phyloP scores from a whole-genome alignment of 129 eudicot species.

The Chrysanthemum seticuspe region DNA sequence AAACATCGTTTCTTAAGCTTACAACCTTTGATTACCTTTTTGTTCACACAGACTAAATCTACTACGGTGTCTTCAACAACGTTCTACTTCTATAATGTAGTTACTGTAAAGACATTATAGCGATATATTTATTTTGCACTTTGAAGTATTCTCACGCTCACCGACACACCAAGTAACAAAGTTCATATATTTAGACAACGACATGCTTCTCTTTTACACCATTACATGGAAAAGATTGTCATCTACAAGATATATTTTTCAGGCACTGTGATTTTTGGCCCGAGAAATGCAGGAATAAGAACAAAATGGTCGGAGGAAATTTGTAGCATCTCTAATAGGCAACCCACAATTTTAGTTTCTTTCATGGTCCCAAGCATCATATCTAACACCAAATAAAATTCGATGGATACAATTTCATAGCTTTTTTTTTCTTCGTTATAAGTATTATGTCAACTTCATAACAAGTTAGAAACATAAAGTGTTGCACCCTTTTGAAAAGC shows the following conservation, averaged over 20 bases:
- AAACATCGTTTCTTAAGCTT: too few relatives aligned
- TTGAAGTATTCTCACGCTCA: too few relatives aligned
- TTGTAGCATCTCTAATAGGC: conserved; percentile 2
- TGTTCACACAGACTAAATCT: too few relatives aligned
- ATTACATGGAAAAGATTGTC: neutral
- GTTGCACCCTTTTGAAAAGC: too few relatives aligned
- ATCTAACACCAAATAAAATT: neutral
- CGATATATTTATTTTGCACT: too few relatives aligned
- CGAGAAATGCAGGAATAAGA: neutral
- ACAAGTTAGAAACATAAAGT: too few relatives aligned
- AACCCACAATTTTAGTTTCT: conserved; percentile 3
- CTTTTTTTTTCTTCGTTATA: neutral
- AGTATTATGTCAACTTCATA: neutral
- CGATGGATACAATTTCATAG: neutral
- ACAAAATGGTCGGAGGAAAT: neutral
- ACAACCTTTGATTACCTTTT: too few relatives aligned
- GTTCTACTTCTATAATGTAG: too few relatives aligned
- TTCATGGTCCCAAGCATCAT: neutral
- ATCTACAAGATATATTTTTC: neutral
- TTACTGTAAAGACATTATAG: too few relatives aligned
- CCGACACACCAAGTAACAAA: too few relatives aligned
- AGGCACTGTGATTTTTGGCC: neutral
- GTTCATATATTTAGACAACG: too few relatives aligned
- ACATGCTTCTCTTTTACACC: neutral
- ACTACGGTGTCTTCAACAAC: too few relatives aligned